These are phyloP conservation scores for Funneliformis caledonium DNA, from an alignment of 371 early-diverging fungal species.

Conservation along the genomic window DNA sequence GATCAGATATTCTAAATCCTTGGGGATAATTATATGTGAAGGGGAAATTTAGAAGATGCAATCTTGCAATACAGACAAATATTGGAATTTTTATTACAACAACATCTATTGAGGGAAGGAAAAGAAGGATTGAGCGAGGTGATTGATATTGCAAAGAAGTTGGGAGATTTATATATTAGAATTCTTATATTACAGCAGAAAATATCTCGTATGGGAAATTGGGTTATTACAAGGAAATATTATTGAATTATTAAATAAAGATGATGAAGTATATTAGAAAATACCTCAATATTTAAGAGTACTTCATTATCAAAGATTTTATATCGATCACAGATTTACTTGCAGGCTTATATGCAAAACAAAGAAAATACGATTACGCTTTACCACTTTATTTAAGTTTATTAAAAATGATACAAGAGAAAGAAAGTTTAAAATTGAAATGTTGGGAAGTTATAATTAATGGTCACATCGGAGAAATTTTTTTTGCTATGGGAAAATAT, in stretches of 20 bases:
- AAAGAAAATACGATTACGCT: constrained; percentile 51
- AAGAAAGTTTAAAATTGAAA: constrained; percentile 30
- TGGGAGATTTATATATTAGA: constrained; percentile 60
- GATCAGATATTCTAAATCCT: constrained; percentile 50
- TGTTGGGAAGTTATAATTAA: constrained; percentile 53
- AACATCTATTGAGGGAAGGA: not conserved
- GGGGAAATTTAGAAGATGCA: constrained; percentile 54
- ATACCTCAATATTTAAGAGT: not conserved
- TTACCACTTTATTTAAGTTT: constrained; percentile 52
- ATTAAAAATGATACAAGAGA: constrained; percentile 46
- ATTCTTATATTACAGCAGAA: constrained; percentile 56
- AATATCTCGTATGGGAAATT: constrained; percentile 56
- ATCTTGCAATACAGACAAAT: constrained; percentile 52
- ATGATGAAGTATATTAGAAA: not conserved
- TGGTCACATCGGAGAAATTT: constrained; percentile 55
- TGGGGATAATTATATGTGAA: constrained; percentile 48
- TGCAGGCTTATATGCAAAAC: constrained; percentile 56
- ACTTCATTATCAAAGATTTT: constrained; percentile 39
- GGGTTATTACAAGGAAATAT: constrained; percentile 37
- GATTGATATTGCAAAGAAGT: constrained; percentile 49
- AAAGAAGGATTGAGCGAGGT: too few species aligned
- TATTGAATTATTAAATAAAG: not conserved
- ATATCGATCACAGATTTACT: constrained; percentile 47
- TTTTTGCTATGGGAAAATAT: constrained; percentile 52
- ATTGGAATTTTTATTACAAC: constrained; percentile 47